Percentiles rank a stretch among this genome's conserved stretches.
phyloP scores from a whole-genome alignment of 352 stramenopile genomes.

The Albugo candida region DNA sequence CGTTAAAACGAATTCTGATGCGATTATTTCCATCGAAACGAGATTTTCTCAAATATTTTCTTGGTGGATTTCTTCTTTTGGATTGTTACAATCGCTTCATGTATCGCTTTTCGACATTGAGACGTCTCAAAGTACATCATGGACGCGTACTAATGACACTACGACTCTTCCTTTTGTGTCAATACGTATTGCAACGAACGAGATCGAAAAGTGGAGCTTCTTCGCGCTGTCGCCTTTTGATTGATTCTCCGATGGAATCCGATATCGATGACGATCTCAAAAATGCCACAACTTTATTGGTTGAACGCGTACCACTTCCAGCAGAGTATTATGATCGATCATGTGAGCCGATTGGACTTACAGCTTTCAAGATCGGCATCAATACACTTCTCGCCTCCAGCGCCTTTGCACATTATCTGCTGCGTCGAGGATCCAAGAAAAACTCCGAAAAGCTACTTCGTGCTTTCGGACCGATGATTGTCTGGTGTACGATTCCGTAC shows the following conservation, averaged over 20 bases:
- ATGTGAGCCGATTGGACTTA: constrained; percentile 59
- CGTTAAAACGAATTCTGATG: constrained; percentile 20
- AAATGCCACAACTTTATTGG: constrained; percentile 54
- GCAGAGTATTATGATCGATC: constrained; percentile 72
- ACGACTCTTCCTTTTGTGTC: constrained; percentile 57
- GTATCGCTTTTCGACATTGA: constrained; percentile 69
- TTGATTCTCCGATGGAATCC: constrained; percentile 64
- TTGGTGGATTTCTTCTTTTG: constrained; percentile 23
- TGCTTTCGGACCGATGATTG: constrained; percentile 29
- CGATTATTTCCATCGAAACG: constrained; percentile 35
- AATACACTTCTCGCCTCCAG: constrained; percentile 61
- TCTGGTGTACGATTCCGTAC: constrained; percentile 60
- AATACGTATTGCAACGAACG: constrained; percentile 65
- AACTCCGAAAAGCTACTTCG: constrained; percentile 39
- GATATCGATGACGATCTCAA: constrained; percentile 80
- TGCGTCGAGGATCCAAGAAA: constrained; percentile 14
- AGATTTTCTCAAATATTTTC: constrained; percentile 34
- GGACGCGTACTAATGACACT: constrained; percentile 67
- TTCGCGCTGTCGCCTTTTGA: constrained; percentile 45
- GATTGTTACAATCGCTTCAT: constrained; percentile 65
- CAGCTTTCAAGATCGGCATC: constrained; percentile 62
- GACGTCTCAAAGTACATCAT: constrained; percentile 73
- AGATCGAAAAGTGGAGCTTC: constrained; percentile 45
- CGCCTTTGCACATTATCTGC: constrained; percentile 50
- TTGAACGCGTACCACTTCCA: constrained; percentile 62